phyloP scores from a whole-genome alignment of 305 asterid species.

The Fraxinus sp. region DNA sequence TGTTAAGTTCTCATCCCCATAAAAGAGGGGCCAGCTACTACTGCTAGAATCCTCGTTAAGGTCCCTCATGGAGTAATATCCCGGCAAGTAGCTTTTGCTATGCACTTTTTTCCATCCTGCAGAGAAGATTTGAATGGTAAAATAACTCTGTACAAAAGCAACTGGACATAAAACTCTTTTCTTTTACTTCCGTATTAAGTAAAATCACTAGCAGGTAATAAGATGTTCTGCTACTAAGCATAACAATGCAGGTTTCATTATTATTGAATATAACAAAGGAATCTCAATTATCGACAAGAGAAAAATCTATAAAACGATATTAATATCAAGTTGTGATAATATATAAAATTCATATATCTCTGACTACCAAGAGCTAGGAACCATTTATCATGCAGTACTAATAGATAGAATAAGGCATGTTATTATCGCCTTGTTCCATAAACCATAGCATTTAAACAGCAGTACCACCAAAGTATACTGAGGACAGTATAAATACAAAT shows the following conservation, averaged over 20 bases:
- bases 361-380: not conserved
- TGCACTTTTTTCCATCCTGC: conserved; percentile 89
- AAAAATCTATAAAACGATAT: not conserved
- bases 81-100: conserved; percentile 68
- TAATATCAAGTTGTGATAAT: not conserved
- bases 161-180: not conserved
- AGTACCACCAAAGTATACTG: not conserved
- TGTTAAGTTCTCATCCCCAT: conserved; percentile 54
- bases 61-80: conserved; percentile 77
- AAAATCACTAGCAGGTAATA: not conserved
- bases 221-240: not conserved
- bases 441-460: not conserved
- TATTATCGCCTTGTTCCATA: not conserved
- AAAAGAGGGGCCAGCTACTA: conserved; percentile 74
- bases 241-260: not conserved
- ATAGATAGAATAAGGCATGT: not conserved
- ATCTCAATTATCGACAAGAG: not conserved
- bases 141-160: conserved; percentile 5
- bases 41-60: conserved; percentile 89
- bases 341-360: not conserved
- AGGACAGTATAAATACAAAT: not conserved
- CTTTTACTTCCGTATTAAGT: not conserved
- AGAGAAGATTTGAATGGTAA: conserved; percentile 11
- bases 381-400: not conserved
- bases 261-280: not conserved